A percentile compares a stretch with the other conserved stretches of the same genome.
Evolutionary conservation across 768 basidiomycete genomes (phyloP).

Genomic region (Arthromyces matolae): DNA sequence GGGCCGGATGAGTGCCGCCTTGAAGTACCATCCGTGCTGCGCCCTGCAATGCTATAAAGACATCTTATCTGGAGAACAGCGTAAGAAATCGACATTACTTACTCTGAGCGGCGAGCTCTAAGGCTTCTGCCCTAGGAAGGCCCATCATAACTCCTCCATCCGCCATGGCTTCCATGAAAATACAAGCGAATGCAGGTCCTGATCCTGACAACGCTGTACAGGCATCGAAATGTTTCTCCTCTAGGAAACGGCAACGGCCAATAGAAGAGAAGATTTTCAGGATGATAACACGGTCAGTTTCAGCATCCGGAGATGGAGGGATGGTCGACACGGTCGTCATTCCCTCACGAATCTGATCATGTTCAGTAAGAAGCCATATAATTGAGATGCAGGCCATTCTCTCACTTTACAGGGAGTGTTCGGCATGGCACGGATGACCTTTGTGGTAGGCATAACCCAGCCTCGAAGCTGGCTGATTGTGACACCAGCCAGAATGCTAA

Average conservation of each 20-base stretch:
- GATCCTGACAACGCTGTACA: slow-evolving; percentile 95
- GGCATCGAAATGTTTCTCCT: slow-evolving; percentile 98
- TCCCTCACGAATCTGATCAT: slow-evolving; percentile 94
- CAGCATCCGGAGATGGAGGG: slow-evolving; percentile 45
- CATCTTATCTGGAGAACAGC: slow-evolving; percentile 1
- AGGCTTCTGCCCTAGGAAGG: slow-evolving; percentile 85
- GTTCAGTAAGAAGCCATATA: neutral
- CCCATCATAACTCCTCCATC: slow-evolving; percentile 99
- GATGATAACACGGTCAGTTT: slow-evolving; percentile 67
- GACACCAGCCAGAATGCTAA: slow-evolving; percentile 97
- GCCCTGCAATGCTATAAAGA: slow-evolving; percentile 80
- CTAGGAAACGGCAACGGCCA: slow-evolving; percentile 91
- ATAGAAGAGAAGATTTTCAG: slow-evolving; percentile 96
- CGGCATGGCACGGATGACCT: slow-evolving; percentile 94
- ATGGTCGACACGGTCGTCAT: slow-evolving; percentile 93
- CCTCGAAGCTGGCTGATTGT: slow-evolving; percentile 75
- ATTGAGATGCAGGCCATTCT: slow-evolving; percentile 14
- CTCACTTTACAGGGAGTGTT: slow-evolving; percentile 94
- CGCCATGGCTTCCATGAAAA: slow-evolving; percentile 97
- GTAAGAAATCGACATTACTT: slow-evolving; percentile 18
- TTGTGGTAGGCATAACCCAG: slow-evolving; percentile 75
- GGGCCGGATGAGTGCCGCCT: slow-evolving; percentile 87
- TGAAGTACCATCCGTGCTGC: slow-evolving; percentile 94
- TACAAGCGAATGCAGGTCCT: slow-evolving; percentile 94
- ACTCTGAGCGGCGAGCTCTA: slow-evolving; percentile 97